phyloP scores from a whole-genome alignment of 1,284 basidiomycete species.

The Pisolithus thermaeus region DNA sequence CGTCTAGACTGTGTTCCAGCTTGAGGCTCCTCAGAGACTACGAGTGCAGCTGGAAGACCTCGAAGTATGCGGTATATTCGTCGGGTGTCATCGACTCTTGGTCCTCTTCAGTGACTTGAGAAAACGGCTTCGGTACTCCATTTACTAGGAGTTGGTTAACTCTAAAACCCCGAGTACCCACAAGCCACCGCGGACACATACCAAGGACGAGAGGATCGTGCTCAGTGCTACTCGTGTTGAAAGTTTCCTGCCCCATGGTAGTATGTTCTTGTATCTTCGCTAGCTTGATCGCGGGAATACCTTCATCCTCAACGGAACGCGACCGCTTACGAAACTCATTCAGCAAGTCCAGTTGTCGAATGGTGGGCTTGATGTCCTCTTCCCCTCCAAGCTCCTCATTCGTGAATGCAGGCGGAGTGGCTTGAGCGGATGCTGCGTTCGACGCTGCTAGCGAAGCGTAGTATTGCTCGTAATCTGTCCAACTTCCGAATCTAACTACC shows the following conservation, averaged over 20 bases:
- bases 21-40: conserved; percentile 8
- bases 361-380: conserved; percentile 59
- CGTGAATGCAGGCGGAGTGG: conserved; percentile 49
- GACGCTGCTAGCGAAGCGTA: conserved; percentile 70
- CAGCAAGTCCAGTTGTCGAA: conserved; percentile 60
- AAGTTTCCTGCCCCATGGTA: too few relatives aligned
- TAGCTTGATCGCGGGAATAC: conserved; percentile 38
- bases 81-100: conserved; percentile 81
- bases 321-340: conserved; percentile 69
- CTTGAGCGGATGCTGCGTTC: conserved; percentile 47
- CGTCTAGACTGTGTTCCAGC: too few relatives aligned
- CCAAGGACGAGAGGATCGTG: conserved; percentile 56
- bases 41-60: conserved; percentile 45
- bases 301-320: conserved; percentile 57
- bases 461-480: conserved; percentile 69
- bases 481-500: conserved; percentile 3
- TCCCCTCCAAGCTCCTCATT: conserved; percentile 56
- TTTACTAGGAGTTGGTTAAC: conserved; percentile 43
- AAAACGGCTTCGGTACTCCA: conserved; percentile 61
- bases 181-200: conserved; percentile 30
- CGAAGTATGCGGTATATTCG: conserved; percentile 75
- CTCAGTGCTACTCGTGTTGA: neutral
- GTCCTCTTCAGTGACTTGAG: conserved; percentile 75
- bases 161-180: neutral
- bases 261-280: conserved; percentile 33